Percentiles rank a stretch among this genome's conserved stretches.
These are phyloP conservation scores for Sporobolus alterniflorus DNA, from an alignment of 202 grass and related monocot species.

Conservation along the genomic window DNA sequence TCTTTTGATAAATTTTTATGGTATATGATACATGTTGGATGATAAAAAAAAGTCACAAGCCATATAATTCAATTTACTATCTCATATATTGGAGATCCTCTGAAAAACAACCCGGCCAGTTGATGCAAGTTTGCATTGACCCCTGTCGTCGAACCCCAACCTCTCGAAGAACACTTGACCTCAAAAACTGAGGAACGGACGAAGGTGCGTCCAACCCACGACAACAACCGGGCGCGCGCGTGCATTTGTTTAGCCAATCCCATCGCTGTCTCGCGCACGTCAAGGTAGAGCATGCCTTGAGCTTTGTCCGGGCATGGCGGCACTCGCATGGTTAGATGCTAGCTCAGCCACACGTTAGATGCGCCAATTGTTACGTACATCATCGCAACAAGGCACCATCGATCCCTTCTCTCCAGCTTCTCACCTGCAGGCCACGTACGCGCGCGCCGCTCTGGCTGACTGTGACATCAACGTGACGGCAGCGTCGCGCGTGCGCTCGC, in stretches of 20 bases:
- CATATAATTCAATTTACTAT: no score
- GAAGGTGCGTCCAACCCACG: not conserved
- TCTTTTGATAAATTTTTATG: no score
- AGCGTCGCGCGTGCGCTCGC: conserved; percentile 8
- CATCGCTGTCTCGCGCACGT: conserved; percentile 12
- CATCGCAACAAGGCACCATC: not conserved
- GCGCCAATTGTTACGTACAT: conserved; percentile 17
- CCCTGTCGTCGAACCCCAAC: not conserved
- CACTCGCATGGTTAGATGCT: conserved; percentile 1
- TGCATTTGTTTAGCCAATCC: conserved; percentile 35
- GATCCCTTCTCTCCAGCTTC: no score
- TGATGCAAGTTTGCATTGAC: not conserved
- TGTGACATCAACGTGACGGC: conserved; percentile 2
- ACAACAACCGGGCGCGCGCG: conserved; percentile 24
- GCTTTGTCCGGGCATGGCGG: conserved; percentile 2
- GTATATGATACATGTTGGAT: no score
- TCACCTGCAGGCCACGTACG: not conserved
- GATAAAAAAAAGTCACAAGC: no score
- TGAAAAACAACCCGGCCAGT: not conserved
- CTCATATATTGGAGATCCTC: no score
- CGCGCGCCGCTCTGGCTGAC: no score
- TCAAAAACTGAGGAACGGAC: not conserved
- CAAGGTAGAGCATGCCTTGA: not conserved
- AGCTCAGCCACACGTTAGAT: not conserved
- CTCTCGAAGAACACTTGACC: not conserved